Evolutionary conservation across 2,329 filamentous ascomycete species (phyloP), one percentile per base, ranked within the genome.

Genomic region (Aspergillus sp.): DNA sequence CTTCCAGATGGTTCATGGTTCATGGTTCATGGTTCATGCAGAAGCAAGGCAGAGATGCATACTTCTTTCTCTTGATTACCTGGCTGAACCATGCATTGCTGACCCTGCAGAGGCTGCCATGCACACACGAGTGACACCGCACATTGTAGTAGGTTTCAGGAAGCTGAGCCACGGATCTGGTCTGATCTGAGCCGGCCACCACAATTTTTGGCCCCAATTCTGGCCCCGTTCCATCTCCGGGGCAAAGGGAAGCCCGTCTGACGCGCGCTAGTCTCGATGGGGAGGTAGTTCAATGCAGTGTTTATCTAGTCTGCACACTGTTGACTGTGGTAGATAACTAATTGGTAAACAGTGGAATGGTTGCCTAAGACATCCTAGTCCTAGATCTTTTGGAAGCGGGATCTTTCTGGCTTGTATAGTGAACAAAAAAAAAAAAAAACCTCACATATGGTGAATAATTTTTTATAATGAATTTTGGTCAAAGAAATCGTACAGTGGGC

Each of bases 211-310:
- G 41, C 41, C 41, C 41, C 41, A 23, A 30, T 50, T 47, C 53
- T 47, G 53, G 53, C 53, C 53, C 39, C 53, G 38, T 39, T 55
- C 53, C 44, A 32, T 23, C 38, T 41, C 53, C 53, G 23, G 53
- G 39, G 53, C 53, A 41, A 55, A 25, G 44, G 21, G 19, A 11
- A 44, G 17, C 10, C 41, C 41, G 21, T 19, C 41, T 21, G 41
- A 7, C 19, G 19, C 41, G 19, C 19, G 19, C 41, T 44, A 44
- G 41, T 44, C 41, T 23, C 11, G 41, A 23, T 23, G 19, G 17
- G 41, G 41, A 19, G 17, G 21, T 23, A 36, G 32, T 36, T 13
- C 32, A 1, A 11, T 36, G 32, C 32, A 36, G 11, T 13, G 32
- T 36, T 36, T 36, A 36, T 36, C 32, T 15, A 36, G 32, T 36